Evolutionary conservation across 2,329 filamentous ascomycete species (phyloP), one percentile per base, ranked within the genome.

Genomic region (Fusarium annulatum): DNA sequence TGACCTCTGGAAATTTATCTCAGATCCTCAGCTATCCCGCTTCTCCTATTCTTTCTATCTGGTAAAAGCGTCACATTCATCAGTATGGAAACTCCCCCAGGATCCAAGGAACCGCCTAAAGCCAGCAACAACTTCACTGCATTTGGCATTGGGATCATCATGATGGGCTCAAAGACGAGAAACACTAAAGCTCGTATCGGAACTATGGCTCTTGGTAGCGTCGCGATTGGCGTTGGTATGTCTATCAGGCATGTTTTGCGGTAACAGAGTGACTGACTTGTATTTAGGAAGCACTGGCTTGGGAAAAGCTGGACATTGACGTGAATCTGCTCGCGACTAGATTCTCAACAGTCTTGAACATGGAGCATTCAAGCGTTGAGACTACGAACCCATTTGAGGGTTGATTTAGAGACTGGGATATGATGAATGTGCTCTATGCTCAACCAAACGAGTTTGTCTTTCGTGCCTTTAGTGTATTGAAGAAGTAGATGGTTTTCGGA

Each of bases 351-450:
- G 19, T 43, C 21, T 42, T 45, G 34, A 45, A 33, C 6, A 28
- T 26, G 36, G 14, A 19, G 21, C 46, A 42, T 52, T 64, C 51
- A 16, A 52, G 62, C 23, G 45, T 41, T 11, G 64, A 58, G 39
- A 34, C 45, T 9, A 67, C 46, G 28, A 64, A 67, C 36, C 39
- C 55, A 11, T 67, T 67, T 30, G 42, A 43, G 34, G 26, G 34
- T 39, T 61, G 15, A 34, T 12, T 26, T 34, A 23, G 42, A 6
- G 8, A 16, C 9, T 39, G 38, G 34, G 15, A 11, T 23, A 11
- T 34, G n/a, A 18, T 42, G 5, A 3, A 48, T 58, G 18, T 46
- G n/a, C 60, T 48, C 18, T 21, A 33, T 33, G 41, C 41, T 41
- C 14, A 23, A 46, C 34, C n/a, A 15, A 39, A 33, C 9, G 49